phyloP scores from a whole-genome alignment of 2,329 filamentous ascomycete species.

The Scytalidium lignicola region DNA sequence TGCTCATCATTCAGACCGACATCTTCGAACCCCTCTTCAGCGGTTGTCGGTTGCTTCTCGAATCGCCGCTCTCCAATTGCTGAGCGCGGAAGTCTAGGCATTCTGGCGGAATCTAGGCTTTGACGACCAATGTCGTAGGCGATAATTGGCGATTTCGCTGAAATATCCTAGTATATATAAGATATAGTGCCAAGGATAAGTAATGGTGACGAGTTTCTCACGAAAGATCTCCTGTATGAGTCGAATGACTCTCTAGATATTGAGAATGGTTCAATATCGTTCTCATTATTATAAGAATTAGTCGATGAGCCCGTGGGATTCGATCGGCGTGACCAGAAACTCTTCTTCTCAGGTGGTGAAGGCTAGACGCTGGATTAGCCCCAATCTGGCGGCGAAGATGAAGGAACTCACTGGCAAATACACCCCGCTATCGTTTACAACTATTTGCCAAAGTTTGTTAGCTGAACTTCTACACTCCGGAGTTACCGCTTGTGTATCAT shows the following conservation, averaged over 20 bases:
- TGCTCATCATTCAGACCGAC: conserved; percentile 79
- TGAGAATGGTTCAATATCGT: conserved; percentile 87
- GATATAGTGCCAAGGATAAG: conserved; percentile 6
- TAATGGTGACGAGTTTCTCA: conserved; percentile 42
- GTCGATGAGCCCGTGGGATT: conserved; percentile 52
- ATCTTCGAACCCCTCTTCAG: conserved; percentile 83
- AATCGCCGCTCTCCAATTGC: conserved; percentile 53
- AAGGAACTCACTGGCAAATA: conserved; percentile 74
- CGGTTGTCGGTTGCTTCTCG: conserved; percentile 56
- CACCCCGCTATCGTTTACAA: conserved; percentile 92
- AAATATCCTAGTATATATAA: conserved; percentile 67
- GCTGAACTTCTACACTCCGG: conserved; percentile 4
- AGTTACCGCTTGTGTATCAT: background rate
- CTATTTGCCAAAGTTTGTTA: conserved; percentile 41
- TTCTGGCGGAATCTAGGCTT: conserved; percentile 72
- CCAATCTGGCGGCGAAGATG: conserved; percentile 22
- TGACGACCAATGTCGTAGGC: conserved; percentile 61
- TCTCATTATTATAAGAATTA: conserved; percentile 56
- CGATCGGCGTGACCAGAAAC: conserved; percentile 61
- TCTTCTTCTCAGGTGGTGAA: conserved; percentile 82
- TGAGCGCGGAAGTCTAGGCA: conserved; percentile 57
- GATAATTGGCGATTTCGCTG: conserved; percentile 72
- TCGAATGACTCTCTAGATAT: conserved; percentile 97
- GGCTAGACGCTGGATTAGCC: conserved; percentile 48
- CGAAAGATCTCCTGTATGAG: conserved; percentile 92